Percentiles rank a stretch among this genome's conserved stretches.
Evolutionary conservation across 371 early-diverging fungal species (phyloP).

Genomic region (Syncephalastrum racemosum): DNA sequence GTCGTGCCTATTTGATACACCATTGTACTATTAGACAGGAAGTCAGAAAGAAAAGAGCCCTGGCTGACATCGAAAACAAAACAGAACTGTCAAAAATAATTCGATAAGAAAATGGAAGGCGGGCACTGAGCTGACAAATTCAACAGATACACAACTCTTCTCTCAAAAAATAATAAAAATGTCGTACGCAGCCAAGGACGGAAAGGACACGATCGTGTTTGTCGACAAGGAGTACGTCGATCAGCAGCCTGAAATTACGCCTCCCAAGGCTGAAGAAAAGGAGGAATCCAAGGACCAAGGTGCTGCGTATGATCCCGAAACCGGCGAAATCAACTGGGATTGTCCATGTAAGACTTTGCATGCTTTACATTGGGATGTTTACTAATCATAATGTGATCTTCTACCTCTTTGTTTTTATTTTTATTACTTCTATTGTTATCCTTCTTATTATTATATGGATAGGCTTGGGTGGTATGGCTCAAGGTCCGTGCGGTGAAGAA

Average conservation of each 20-base stretch:
- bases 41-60: too few relatives aligned
- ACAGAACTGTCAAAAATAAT: too few relatives aligned
- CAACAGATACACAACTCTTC: too few relatives aligned
- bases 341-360: constrained; percentile 78
- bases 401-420: too few relatives aligned
- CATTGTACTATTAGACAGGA: too few relatives aligned
- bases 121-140: too few relatives aligned
- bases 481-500: constrained; percentile 94
- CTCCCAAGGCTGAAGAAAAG: constrained; percentile 19
- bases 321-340: constrained; percentile 99
- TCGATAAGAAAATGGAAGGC: too few relatives aligned
- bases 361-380: not conserved
- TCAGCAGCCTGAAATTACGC: constrained; percentile 19
- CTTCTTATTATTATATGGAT: not conserved
- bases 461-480: constrained; percentile 89
- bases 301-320: constrained; percentile 67
- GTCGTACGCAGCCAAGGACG: constrained; percentile 47
- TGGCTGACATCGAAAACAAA: too few relatives aligned
- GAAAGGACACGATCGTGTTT: constrained; percentile 58
- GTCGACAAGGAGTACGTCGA: constrained; percentile 44
- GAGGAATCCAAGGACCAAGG: constrained; percentile 29
- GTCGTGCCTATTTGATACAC: too few relatives aligned
- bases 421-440: not conserved
- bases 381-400: not conserved
- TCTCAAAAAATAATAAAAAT: constrained; percentile 9